Conservation (phyloP, 306 rosid genomes). For the Pyrus pyrifolia region DNA sequence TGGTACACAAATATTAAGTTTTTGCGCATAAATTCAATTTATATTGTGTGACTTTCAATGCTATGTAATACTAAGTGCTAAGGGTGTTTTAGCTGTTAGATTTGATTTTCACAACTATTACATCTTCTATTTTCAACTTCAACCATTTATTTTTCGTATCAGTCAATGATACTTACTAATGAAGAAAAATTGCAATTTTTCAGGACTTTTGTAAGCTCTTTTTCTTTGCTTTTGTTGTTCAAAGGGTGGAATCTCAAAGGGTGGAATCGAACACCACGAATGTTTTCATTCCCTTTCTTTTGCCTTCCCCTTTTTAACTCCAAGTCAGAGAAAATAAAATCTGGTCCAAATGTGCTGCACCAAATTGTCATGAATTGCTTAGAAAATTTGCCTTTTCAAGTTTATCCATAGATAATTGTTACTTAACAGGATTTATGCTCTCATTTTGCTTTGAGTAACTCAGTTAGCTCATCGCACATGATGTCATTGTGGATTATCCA, state of each 20-base stretch:
- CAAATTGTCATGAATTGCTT: neutral
- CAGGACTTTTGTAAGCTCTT: slow-evolving; percentile 17
- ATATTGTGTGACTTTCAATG: too few relatives aligned
- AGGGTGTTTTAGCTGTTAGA: too few relatives aligned
- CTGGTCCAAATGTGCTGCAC: neutral
- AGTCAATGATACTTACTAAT: neutral
- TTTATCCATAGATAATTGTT: neutral
- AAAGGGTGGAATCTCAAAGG: slow-evolving; percentile 9
- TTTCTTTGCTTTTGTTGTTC: slow-evolving; percentile 18
- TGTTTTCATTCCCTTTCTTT: slow-evolving; percentile 9
- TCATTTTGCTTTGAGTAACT: neutral
- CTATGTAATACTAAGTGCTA: too few relatives aligned
- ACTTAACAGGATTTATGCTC: neutral
- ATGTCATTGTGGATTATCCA: neutral
- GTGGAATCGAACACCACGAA: slow-evolving; percentile 17
- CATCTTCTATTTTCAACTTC: too few relatives aligned
- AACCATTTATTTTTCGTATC: too few relatives aligned
- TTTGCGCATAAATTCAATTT: neutral
- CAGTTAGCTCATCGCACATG: neutral
- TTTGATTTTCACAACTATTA: too few relatives aligned
- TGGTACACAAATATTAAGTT: neutral
- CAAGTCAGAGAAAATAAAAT: slow-evolving; percentile 1
- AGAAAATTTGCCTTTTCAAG: neutral
- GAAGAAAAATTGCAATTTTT: neutral
- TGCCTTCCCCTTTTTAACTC: neutral